phyloP scores from a whole-genome alignment of 345 rosid genomes.

The Bruguiera sexangula region DNA sequence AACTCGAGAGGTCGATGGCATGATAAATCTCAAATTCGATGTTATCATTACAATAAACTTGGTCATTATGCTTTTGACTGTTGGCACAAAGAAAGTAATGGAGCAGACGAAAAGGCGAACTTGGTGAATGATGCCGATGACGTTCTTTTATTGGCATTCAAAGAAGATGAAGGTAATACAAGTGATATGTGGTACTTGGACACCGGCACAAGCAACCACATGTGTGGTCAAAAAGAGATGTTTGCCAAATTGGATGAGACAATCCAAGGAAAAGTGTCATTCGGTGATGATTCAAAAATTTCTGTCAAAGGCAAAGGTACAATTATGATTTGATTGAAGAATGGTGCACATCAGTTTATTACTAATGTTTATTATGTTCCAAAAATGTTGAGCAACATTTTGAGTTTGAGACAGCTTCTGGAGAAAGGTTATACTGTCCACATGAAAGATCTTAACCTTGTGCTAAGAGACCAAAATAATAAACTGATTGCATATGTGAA shows the following conservation, averaged over 20 bases:
- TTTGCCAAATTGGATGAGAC: no score
- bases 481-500: not conserved
- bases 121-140: not conserved
- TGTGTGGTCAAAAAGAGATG: no score
- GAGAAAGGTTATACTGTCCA: no score
- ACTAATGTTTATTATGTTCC: slow-evolving; percentile 10
- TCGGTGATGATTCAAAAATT: slow-evolving; percentile 9
- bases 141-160: not conserved
- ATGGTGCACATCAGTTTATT: not conserved
- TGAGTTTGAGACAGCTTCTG: no score
- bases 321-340: not conserved
- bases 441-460: no score
- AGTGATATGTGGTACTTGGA: no score
- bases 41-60: not conserved
- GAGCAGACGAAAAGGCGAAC: not conserved
- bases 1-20: not conserved
- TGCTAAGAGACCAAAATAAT: not conserved
- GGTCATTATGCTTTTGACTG: no score
- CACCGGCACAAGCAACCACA: no score
- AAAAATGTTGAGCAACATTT: not conserved
- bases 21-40: not conserved
- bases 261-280: no score
- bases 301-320: not conserved
- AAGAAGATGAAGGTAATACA: not conserved
- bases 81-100: not conserved